Conservation (phyloP, 805 yeast genomes). For the Wickerhamomyces xylosicus region DNA sequence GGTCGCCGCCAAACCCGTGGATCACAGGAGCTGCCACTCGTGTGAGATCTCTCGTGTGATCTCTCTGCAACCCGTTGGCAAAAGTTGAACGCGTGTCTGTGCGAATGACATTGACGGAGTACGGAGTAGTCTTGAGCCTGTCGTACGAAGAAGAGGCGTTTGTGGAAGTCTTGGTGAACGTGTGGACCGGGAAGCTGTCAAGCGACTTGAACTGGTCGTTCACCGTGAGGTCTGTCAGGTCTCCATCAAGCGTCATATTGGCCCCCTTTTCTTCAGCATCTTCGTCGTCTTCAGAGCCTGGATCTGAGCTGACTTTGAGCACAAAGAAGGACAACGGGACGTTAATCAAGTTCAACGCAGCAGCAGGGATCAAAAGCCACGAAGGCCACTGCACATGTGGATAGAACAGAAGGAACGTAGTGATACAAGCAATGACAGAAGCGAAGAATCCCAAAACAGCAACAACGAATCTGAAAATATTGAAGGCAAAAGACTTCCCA, state of each 20-base stretch:
- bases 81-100: constrained; percentile 17
- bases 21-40: too few species aligned
- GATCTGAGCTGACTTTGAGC: constrained; percentile 11
- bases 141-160: constrained; percentile 4
- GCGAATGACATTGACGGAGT: constrained; percentile 13
- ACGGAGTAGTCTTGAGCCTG: constrained; percentile 3
- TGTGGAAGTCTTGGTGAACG: constrained; percentile 2
- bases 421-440: constrained; percentile 44
- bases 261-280: constrained; percentile 8
- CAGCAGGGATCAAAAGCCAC: constrained; percentile 63
- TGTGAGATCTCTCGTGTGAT: constrained; percentile 14
- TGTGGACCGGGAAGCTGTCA: constrained; percentile 5
- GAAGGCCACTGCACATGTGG: constrained; percentile 65
- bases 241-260: neutral
- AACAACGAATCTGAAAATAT: constrained; percentile 34
- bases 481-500: constrained; percentile 19
- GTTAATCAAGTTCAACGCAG: constrained; percentile 42
- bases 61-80: constrained; percentile 15
- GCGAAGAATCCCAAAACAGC: constrained; percentile 40
- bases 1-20: too few species aligned
- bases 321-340: constrained; percentile 39
- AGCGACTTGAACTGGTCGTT: constrained; percentile 11
- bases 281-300: constrained; percentile 6
- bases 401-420: constrained; percentile 45
- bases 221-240: constrained; percentile 18